A percentile compares a stretch with the other conserved stretches of the same genome.
Evolutionary conservation across 495 filamentous ascomycete genomes (phyloP).

Genomic region (Lasiosphaeria miniovina): DNA sequence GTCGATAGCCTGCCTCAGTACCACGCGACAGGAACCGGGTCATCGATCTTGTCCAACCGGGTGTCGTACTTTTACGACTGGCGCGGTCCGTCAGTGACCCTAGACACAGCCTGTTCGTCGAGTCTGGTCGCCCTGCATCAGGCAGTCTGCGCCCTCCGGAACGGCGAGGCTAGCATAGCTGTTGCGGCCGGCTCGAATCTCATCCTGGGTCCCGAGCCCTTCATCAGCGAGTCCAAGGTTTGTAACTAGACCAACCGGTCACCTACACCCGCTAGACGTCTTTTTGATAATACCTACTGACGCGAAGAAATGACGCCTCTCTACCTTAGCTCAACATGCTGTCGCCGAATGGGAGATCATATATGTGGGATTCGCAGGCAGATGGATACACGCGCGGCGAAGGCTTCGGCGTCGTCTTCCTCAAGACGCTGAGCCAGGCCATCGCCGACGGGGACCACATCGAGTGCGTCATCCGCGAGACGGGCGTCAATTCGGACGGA

Average conservation of each 20-base stretch:
- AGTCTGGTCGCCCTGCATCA: slow-evolving; percentile 53
- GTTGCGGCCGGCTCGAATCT: slow-evolving; percentile 52
- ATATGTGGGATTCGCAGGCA: slow-evolving; percentile 56
- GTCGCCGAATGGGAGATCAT: slow-evolving; percentile 40
- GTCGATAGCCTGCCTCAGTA: slow-evolving; percentile 17
- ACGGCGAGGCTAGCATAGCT: slow-evolving; percentile 34
- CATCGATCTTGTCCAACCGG: slow-evolving; percentile 42
- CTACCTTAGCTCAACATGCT: slow-evolving; percentile 36
- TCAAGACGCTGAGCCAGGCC: slow-evolving; percentile 55
- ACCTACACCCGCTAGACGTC: slow-evolving; percentile 47
- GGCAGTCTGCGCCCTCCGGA: slow-evolving; percentile 47
- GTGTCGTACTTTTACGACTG: slow-evolving; percentile 50
- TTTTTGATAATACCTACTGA: slow-evolving; percentile 54
- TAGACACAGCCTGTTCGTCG: slow-evolving; percentile 56
- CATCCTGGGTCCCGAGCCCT: slow-evolving; percentile 46
- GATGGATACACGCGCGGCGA: slow-evolving; percentile 64
- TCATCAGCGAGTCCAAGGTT: slow-evolving; percentile 30
- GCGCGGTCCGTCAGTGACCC: slow-evolving; percentile 34
- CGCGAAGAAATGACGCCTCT: slow-evolving; percentile 35
- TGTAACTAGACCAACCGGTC: slow-evolving; percentile 39
- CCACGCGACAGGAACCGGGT: slow-evolving; percentile 26
- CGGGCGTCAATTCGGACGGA: slow-evolving; percentile 54
- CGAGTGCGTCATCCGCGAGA: slow-evolving; percentile 56
- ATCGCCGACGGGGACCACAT: slow-evolving; percentile 51
- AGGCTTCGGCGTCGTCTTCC: slow-evolving; percentile 47